Evolutionary conservation across 1,139 yeast genomes (phyloP).

Genomic region (Magnusiomyces tetraspermus): DNA sequence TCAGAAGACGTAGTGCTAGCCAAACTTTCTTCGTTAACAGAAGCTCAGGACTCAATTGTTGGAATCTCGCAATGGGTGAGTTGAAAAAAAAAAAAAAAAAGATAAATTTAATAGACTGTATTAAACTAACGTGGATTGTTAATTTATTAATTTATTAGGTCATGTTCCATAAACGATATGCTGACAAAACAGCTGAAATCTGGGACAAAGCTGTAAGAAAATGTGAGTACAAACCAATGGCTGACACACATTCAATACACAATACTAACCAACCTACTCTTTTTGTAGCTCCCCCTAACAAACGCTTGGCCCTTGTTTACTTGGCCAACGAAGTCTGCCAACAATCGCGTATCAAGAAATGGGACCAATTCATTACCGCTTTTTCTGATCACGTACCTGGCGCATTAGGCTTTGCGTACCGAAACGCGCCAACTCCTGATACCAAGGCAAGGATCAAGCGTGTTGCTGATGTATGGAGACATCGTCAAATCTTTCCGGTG

Average conservation of each 20-base stretch:
- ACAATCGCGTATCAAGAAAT: conserved; percentile 59
- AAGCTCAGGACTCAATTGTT: conserved; percentile 76
- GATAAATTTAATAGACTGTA: not conserved
- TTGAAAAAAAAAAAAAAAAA: not conserved
- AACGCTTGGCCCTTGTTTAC: conserved; percentile 54
- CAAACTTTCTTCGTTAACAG: conserved; percentile 55
- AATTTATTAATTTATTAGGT: conserved; percentile 19
- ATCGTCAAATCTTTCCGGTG: conserved; percentile 47
- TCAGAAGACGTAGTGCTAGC: conserved; percentile 45
- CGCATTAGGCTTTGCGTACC: conserved; percentile 30
- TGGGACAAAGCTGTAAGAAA: conserved; percentile 47
- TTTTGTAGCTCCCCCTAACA: conserved; percentile 32
- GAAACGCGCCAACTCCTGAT: conserved; percentile 24
- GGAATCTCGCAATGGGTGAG: conserved; percentile 74
- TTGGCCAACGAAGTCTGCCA: conserved; percentile 80
- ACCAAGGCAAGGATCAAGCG: conserved; percentile 51
- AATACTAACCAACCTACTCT: conserved; percentile 11
- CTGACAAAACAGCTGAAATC: conserved; percentile 46
- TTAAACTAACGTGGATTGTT: not conserved
- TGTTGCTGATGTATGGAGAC: conserved; percentile 66
- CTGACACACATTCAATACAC: not conserved
- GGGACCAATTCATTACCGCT: conserved; percentile 49
- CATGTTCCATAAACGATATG: conserved; percentile 63
- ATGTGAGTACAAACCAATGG: conserved; percentile 19
- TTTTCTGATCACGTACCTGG: conserved; percentile 40